phyloP scores from a whole-genome alignment of 163 green algal genomes.

The Scenedesmus sp. region DNA sequence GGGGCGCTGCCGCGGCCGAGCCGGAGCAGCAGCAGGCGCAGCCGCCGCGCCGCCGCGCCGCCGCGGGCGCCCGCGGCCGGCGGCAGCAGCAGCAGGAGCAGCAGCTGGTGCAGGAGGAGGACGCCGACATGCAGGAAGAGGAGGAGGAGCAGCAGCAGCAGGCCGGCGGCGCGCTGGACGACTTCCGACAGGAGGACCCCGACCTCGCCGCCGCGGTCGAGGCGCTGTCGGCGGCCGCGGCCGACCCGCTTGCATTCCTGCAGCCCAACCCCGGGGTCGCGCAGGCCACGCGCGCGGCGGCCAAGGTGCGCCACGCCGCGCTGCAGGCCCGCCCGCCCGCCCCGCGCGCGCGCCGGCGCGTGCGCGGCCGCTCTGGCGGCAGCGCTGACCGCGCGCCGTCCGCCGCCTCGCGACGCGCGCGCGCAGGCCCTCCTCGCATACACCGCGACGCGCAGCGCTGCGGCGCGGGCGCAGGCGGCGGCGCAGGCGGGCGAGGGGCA shows the following conservation, averaged over 20 bases:
- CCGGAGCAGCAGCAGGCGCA: too few species aligned
- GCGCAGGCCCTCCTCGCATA: constrained; percentile 42
- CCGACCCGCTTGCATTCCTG: constrained; percentile 39
- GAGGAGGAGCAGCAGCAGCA: background rate
- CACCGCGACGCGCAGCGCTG: background rate
- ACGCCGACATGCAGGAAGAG: background rate
- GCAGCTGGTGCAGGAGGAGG: background rate
- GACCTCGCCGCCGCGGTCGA: constrained; percentile 18
- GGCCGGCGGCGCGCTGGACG: background rate
- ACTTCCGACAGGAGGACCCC: constrained; percentile 27
- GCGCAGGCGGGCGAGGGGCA: background rate
- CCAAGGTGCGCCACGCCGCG: constrained; percentile 13
- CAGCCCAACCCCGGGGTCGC: constrained; percentile 27
- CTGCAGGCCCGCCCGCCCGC: too few species aligned
- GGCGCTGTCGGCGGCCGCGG: background rate
- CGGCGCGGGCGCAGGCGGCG: background rate
- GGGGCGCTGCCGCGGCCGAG: too few species aligned
- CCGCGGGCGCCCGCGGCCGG: background rate
- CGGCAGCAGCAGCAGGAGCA: too few species aligned
- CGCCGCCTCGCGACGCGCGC: too few species aligned
- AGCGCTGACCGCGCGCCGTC: too few species aligned
- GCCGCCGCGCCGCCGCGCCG: too few species aligned
- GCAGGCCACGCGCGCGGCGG: constrained; percentile 25
- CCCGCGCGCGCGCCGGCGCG: too few species aligned
- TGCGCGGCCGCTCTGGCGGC: too few species aligned